phyloP scores from a whole-genome alignment of 2,329 filamentous ascomycete genomes.

The Pseudogymnoascus sp. region DNA sequence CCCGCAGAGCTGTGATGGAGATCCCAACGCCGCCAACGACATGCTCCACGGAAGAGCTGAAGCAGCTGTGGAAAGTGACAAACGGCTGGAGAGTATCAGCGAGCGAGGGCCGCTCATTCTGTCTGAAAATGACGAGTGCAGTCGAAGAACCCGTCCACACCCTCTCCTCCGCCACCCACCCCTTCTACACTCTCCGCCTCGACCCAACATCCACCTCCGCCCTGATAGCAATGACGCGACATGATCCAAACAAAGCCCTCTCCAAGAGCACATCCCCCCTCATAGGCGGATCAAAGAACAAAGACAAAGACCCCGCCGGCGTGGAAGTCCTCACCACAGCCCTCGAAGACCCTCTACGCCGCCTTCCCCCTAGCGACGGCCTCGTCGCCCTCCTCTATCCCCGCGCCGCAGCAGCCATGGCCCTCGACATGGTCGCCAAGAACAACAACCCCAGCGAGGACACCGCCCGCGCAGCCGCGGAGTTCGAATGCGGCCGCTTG shows the following conservation, averaged over 20 bases:
- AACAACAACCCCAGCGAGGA: slow-evolving; percentile 44
- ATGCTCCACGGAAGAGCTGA: slow-evolving; percentile 47
- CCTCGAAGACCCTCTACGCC: slow-evolving; percentile 47
- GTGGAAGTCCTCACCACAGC: slow-evolving; percentile 48
- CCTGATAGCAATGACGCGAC: slow-evolving; percentile 49
- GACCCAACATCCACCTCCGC: slow-evolving; percentile 57
- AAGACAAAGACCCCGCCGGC: slow-evolving; percentile 15
- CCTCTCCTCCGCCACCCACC: slow-evolving; percentile 52
- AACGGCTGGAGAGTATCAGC: slow-evolving; percentile 61
- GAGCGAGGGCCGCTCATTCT: slow-evolving; percentile 51
- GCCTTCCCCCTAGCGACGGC: slow-evolving; percentile 50
- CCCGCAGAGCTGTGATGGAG: not conserved
- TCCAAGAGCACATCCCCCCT: slow-evolving; percentile 18
- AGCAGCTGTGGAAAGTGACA: slow-evolving; percentile 58
- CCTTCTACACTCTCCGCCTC: slow-evolving; percentile 59
- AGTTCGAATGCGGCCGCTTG: slow-evolving; percentile 61
- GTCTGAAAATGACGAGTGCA: slow-evolving; percentile 47
- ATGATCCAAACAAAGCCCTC: slow-evolving; percentile 50
- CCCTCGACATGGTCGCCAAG: slow-evolving; percentile 39
- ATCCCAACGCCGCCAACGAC: not conserved
- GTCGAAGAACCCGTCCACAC: slow-evolving; percentile 58
- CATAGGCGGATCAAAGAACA: slow-evolving; percentile 18
- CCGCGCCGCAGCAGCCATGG: slow-evolving; percentile 53
- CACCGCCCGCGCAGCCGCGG: slow-evolving; percentile 53
- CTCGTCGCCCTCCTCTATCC: slow-evolving; percentile 64